phyloP scores from a whole-genome alignment of 2,329 filamentous ascomycete species.

The Cryphonectria japonica region DNA sequence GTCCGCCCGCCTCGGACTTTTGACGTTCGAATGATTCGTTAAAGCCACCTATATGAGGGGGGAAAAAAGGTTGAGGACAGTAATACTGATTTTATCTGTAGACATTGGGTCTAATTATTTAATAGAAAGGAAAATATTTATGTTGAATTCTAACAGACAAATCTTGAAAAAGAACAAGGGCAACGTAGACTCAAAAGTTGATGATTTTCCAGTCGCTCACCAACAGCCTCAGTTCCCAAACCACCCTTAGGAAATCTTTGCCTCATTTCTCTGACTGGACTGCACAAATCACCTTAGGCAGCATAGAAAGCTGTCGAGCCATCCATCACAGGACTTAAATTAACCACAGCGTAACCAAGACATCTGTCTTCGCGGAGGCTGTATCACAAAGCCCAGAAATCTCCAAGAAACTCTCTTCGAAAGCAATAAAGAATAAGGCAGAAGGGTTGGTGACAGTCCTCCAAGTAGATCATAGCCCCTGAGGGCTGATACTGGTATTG shows the following conservation, averaged over 20 bases:
- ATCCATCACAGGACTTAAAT: neutral
- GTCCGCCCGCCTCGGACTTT: neutral
- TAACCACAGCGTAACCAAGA: slow-evolving; percentile 5
- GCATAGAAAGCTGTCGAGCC: neutral
- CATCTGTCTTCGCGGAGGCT: slow-evolving; percentile 2
- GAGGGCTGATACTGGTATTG: slow-evolving; percentile 11
- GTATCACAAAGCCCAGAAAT: slow-evolving; percentile 11
- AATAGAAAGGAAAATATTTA: neutral
- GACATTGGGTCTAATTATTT: neutral
- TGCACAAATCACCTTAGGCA: neutral
- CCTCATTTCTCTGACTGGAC: neutral
- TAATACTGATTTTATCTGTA: neutral
- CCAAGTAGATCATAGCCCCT: neutral
- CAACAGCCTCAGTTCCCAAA: neutral
- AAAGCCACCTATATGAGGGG: neutral
- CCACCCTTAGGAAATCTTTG: neutral
- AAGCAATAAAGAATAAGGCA: neutral
- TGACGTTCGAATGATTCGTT: neutral
- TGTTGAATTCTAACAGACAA: neutral
- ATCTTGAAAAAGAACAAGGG: neutral
- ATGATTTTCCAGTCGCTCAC: neutral
- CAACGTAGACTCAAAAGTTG: neutral
- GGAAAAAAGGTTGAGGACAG: neutral
- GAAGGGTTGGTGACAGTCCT: neutral
- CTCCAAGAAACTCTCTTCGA: neutral